Evolutionary conservation across 495 filamentous ascomycete species (phyloP), one percentile per base, ranked within the genome.

Genomic region (Xylaria telfairii): DNA sequence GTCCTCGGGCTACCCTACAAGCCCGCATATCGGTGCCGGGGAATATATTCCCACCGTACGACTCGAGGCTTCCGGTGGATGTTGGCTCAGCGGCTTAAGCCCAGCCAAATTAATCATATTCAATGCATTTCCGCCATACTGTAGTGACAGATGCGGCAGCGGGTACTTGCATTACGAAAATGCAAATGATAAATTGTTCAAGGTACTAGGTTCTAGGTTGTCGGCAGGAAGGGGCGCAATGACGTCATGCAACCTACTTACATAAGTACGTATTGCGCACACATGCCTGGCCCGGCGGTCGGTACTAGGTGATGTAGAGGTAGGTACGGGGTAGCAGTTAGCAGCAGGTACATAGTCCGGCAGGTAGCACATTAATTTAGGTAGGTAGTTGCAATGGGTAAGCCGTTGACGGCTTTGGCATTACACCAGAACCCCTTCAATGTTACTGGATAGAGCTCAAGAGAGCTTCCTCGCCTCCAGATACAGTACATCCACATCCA

Each of bases 211-310:
- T n/a, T n/a, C n/a, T n/a, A 15, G 34, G 21, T 39, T 42, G n/a
- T 9, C 19, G 13, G 26, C 9, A 26, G 34, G 9, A 41, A 10
- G 13, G 37, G 21, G 28, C 15, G 1, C 8, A 26, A 42, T 62
- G 59, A 62, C 59, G 59, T 62, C 59, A 62, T 21, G 37, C 26
- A 42, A 21, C 6, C 32, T 37, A 57, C 32, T 34, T n/a, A 30
- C 9, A 49, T 12, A 49, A 9, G n/a, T 9, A 49, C 15, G n/a
- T 46, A 46, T 19, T 41, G 8, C 39, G 12, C 39, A 41, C 8
- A 41, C 5, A 41, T 10, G 5, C 39, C 1, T 41, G 39, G 12
- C 8, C n/a, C n/a, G n/a, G n/a, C n/a, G n/a, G n/a, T n/a, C n/a
- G n/a, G n/a, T n/a, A n/a, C n/a, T n/a, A n/a, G n/a, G n/a, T n/a